Percentiles rank a stretch among this genome's conserved stretches.
These are phyloP conservation scores for Thalassiosira mediterranea DNA, from an alignment of 352 stramenopile species.

Conservation along the genomic window DNA sequence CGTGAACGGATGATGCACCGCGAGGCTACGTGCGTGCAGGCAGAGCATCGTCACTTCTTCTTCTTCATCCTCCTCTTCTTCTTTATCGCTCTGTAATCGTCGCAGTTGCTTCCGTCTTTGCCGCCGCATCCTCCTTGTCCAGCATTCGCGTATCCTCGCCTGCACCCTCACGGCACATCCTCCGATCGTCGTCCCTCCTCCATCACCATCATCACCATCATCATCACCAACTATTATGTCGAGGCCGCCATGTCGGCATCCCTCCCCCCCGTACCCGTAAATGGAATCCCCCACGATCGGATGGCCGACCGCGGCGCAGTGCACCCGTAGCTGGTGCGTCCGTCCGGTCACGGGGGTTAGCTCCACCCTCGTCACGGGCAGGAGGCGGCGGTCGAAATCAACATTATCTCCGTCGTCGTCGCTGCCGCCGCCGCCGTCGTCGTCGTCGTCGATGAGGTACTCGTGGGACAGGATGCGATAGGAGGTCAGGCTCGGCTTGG, in stretches of 20 bases:
- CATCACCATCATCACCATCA: too few relatives aligned
- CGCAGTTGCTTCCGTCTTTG: constrained; percentile 9
- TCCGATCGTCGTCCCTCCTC: background rate
- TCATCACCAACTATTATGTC: too few relatives aligned
- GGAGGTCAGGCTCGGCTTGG: constrained; percentile 70
- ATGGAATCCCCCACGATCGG: constrained; percentile 91
- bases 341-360: constrained; percentile 62
- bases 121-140: constrained; percentile 8
- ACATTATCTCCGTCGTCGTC: constrained; percentile 16
- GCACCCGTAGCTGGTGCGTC: constrained; percentile 93
- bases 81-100: constrained; percentile 25
- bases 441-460: constrained; percentile 34
- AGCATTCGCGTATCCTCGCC: constrained; percentile 24
- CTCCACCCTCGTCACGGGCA: constrained; percentile 49
- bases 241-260: constrained; percentile 36
- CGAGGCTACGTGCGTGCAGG: constrained; percentile 30
- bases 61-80: constrained; percentile 15
- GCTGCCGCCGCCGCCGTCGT: constrained; percentile 21
- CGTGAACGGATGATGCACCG: constrained; percentile 40
- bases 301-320: constrained; percentile 90
- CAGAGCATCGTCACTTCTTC: constrained; percentile 38
- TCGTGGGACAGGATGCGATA: constrained; percentile 59
- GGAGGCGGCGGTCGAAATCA: constrained; percentile 17
- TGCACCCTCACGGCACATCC: constrained; percentile 13
- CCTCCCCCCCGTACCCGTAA: constrained; percentile 82